These are phyloP conservation scores for Dactylella cylindrospora DNA, from an alignment of 2,329 filamentous ascomycete species.

Conservation along the genomic window DNA sequence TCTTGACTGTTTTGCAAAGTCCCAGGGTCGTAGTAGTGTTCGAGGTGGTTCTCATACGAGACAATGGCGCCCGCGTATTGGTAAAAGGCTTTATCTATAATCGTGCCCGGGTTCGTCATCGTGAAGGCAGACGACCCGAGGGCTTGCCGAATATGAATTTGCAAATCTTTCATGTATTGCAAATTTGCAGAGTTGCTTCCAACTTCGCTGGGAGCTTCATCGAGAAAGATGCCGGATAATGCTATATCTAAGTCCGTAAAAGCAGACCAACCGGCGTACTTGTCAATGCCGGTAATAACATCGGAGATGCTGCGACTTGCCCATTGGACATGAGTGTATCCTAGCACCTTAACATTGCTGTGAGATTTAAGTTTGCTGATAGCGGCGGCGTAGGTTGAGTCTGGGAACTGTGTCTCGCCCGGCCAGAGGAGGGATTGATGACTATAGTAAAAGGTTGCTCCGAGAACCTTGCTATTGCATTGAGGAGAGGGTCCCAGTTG, in stretches of 20 bases:
- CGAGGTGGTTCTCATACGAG: slow-evolving; percentile 12
- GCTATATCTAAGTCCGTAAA: background rate
- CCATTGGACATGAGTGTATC: slow-evolving; percentile 23
- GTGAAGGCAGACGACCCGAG: slow-evolving; percentile 8
- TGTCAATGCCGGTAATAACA: slow-evolving; percentile 7
- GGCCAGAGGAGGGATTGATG: slow-evolving; percentile 13
- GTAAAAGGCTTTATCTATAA: slow-evolving; percentile 13
- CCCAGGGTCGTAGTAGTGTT: slow-evolving; percentile 6
- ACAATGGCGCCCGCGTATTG: slow-evolving; percentile 4
- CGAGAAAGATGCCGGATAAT: slow-evolving; percentile 14
- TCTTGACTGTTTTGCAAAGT: slow-evolving; percentile 18
- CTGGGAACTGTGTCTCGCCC: background rate
- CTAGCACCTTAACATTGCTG: slow-evolving; percentile 6
- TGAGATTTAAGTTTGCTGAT: slow-evolving; percentile 1
- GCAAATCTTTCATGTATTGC: slow-evolving; percentile 11
- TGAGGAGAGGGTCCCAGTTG: slow-evolving; percentile 13
- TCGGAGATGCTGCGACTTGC: background rate
- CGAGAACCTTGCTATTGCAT: background rate
- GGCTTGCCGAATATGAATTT: background rate
- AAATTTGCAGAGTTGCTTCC: background rate
- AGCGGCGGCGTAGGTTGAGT: slow-evolving; percentile 5
- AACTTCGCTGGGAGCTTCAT: slow-evolving; percentile 18
- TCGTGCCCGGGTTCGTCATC: slow-evolving; percentile 20
- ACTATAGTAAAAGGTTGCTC: slow-evolving; percentile 17
- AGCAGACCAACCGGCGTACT: slow-evolving; percentile 10